These are phyloP conservation scores for Stylosanthes scabra DNA, from an alignment of 331 rosid species.

Conservation along the genomic window DNA sequence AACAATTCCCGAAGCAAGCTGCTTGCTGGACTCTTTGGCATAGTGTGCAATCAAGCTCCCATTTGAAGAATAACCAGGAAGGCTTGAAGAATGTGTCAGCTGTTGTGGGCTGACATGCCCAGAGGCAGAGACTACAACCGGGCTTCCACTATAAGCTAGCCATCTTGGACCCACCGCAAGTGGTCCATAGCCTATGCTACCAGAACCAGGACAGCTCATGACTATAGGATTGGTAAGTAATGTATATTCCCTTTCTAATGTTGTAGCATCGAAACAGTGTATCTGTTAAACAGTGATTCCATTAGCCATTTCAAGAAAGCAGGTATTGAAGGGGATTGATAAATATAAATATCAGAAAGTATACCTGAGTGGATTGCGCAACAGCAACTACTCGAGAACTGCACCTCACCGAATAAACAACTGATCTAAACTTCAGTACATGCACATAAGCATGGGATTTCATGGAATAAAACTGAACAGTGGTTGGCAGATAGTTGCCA, in stretches of 20 bases:
- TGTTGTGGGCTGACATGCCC: constrained; percentile 86
- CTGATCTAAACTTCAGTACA: constrained; percentile 88
- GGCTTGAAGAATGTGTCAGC: constrained; percentile 71
- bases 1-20: constrained; percentile 89
- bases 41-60: constrained; percentile 94
- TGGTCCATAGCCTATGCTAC: constrained; percentile 90
- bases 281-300: constrained; percentile 62
- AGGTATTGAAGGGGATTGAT: constrained; percentile 13
- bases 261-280: constrained; percentile 82
- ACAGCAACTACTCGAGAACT: constrained; percentile 86
- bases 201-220: constrained; percentile 65
- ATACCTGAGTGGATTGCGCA: constrained; percentile 89
- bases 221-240: constrained; percentile 82
- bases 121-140: constrained; percentile 52
- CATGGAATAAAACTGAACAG: constrained; percentile 84
- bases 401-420: constrained; percentile 86
- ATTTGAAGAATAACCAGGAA: constrained; percentile 77
- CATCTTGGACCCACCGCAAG: constrained; percentile 97
- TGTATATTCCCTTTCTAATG: constrained; percentile 82
- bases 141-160: constrained; percentile 96
- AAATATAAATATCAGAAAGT: constrained; percentile 10
- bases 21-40: constrained; percentile 98
- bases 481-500: constrained; percentile 72
- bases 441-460: constrained; percentile 84
- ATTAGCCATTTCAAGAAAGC: constrained; percentile 26